Conservation (phyloP, 129 eudicot genomes). For the Lactuca sativa region DNA sequence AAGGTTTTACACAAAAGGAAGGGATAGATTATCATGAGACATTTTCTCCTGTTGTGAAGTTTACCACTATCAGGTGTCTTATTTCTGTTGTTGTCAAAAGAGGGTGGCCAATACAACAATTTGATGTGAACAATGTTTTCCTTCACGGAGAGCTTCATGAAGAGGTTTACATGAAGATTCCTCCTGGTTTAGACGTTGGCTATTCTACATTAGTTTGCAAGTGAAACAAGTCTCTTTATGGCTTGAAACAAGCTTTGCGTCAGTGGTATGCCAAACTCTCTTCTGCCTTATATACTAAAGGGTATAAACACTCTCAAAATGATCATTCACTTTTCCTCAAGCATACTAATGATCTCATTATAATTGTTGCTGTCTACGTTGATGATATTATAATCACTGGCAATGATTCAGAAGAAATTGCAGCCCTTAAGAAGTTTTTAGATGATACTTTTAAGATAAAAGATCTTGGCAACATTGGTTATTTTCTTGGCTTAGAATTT, state of each 20-base stretch:
- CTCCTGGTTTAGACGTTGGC: background rate
- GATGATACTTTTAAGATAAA: background rate
- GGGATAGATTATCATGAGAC: background rate
- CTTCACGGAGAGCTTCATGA: no score
- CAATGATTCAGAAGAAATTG: background rate
- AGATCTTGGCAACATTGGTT: background rate
- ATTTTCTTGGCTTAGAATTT: no score
- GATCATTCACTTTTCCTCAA: background rate
- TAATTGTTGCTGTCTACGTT: background rate
- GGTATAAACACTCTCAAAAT: background rate
- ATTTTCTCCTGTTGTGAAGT: background rate
- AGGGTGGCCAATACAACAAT: background rate
- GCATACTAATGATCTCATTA: no score
- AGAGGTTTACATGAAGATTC: background rate
- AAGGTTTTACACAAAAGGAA: background rate
- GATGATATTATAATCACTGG: background rate
- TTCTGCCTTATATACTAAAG: background rate
- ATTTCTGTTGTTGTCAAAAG: background rate
- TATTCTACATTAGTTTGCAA: no score
- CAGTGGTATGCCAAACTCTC: background rate
- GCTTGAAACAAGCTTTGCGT: background rate
- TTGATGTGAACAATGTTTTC: no score
- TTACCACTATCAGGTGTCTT: background rate
- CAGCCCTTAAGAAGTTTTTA: background rate
- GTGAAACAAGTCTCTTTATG: background rate